phyloP scores from a whole-genome alignment of 2,329 filamentous ascomycete species.

The Colletotrichum gigasporum region DNA sequence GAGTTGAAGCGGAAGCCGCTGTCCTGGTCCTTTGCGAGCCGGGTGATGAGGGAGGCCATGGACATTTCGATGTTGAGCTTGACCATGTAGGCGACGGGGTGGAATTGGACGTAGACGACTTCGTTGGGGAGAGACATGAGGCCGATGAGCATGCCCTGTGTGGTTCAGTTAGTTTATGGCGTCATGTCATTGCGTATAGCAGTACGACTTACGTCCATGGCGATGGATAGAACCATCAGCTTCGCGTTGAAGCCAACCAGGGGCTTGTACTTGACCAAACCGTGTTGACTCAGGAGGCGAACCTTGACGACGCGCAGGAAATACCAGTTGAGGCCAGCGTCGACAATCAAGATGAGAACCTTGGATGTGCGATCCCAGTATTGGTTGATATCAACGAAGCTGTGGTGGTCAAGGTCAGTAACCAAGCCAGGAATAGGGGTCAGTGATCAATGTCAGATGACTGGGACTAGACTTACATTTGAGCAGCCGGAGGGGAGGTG shows the following conservation, averaged over 20 bases:
- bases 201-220: slow-evolving; percentile 53
- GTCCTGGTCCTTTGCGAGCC: slow-evolving; percentile 33
- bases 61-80: slow-evolving; percentile 65
- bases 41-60: slow-evolving; percentile 61
- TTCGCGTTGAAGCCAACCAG: slow-evolving; percentile 59
- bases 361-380: slow-evolving; percentile 65
- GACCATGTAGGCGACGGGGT: slow-evolving; percentile 61
- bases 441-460: neutral
- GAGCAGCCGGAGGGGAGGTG: slow-evolving; percentile 46
- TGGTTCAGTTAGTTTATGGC: neutral
- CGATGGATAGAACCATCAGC: slow-evolving; percentile 58
- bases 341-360: slow-evolving; percentile 58
- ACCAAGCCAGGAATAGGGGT: neutral
- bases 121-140: slow-evolving; percentile 45
- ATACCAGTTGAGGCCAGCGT: slow-evolving; percentile 61
- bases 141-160: slow-evolving; percentile 41
- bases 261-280: slow-evolving; percentile 59
- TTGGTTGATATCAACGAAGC: slow-evolving; percentile 53
- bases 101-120: slow-evolving; percentile 57
- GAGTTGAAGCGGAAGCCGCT: slow-evolving; percentile 20
- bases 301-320: slow-evolving; percentile 58
- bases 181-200: rapidly evolving
- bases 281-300: slow-evolving; percentile 55
- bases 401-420: slow-evolving; percentile 22
- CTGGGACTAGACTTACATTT: slow-evolving; percentile 39